These are phyloP conservation scores for Oropetium thomaeum DNA, from an alignment of 176 grass and related monocot species.

Conservation along the genomic window DNA sequence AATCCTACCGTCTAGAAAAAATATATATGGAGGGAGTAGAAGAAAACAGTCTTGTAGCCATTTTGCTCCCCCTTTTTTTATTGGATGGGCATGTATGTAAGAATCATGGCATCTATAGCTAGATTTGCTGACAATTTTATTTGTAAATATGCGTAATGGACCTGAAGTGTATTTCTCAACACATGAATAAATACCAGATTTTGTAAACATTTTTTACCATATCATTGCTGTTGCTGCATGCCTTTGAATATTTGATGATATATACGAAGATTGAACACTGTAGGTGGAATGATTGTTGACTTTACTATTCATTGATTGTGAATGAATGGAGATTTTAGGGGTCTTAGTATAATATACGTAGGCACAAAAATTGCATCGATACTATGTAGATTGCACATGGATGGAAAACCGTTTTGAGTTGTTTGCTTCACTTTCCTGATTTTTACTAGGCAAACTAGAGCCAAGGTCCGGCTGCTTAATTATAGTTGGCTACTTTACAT, in stretches of 20 bases:
- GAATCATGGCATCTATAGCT: background rate
- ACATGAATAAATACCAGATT: background rate
- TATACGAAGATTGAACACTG: background rate
- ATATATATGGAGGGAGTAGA: too few species aligned
- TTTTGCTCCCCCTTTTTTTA: background rate
- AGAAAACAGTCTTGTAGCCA: background rate
- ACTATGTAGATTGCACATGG: background rate
- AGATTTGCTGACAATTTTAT: background rate
- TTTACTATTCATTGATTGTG: background rate
- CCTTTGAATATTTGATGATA: background rate
- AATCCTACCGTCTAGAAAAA: too few species aligned
- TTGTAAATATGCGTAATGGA: background rate
- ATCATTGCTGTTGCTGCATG: background rate
- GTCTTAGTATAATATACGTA: background rate
- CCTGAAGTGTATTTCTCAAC: background rate
- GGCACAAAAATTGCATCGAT: constrained; percentile 18
- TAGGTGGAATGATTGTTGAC: background rate
- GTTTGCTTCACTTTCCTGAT: background rate
- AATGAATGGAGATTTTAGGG: background rate
- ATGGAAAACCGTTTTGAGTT: background rate
- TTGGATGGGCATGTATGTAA: background rate
- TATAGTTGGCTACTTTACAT: background rate
- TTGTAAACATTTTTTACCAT: background rate
- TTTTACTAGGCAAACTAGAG: background rate
- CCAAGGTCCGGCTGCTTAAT: background rate